phyloP scores from a whole-genome alignment of 1,284 basidiomycete genomes.

The Boletus putidus region DNA sequence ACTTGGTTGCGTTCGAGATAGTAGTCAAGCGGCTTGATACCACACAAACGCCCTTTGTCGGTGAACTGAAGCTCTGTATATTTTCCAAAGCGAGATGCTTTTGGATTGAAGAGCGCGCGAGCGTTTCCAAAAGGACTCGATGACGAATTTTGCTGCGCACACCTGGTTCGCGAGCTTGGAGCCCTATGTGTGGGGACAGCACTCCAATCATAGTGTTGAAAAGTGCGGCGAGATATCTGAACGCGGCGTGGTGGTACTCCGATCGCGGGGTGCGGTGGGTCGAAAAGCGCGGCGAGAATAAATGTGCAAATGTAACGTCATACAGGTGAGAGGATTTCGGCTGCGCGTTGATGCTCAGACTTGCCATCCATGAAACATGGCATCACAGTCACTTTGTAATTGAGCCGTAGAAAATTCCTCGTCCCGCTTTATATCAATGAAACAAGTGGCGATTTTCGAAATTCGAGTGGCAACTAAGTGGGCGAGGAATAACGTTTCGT shows the following conservation, averaged over 20 bases:
- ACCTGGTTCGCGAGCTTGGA: no score
- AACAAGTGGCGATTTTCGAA: constrained; percentile 4
- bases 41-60: constrained; percentile 84
- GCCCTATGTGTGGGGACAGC: no score
- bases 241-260: no score
- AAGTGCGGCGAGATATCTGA: no score
- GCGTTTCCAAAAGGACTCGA: constrained; percentile 93
- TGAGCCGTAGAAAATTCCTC: background rate
- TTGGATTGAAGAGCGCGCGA: constrained; percentile 86
- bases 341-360: background rate
- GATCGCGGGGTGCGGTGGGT: no score
- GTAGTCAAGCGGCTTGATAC: constrained; percentile 96
- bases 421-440: background rate
- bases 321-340: background rate
- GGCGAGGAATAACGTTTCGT: constrained; percentile 1
- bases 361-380: constrained; percentile 10
- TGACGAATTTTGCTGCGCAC: constrained; percentile 91
- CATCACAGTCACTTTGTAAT: constrained; percentile 12
- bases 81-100: constrained; percentile 89
- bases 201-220: no score
- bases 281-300: no score
- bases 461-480: constrained; percentile 14
- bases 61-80: constrained; percentile 95
- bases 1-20: constrained; percentile 91
- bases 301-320: no score